Conservation (phyloP, 1,284 basidiomycete species). For the Termitomyces sp. region DNA sequence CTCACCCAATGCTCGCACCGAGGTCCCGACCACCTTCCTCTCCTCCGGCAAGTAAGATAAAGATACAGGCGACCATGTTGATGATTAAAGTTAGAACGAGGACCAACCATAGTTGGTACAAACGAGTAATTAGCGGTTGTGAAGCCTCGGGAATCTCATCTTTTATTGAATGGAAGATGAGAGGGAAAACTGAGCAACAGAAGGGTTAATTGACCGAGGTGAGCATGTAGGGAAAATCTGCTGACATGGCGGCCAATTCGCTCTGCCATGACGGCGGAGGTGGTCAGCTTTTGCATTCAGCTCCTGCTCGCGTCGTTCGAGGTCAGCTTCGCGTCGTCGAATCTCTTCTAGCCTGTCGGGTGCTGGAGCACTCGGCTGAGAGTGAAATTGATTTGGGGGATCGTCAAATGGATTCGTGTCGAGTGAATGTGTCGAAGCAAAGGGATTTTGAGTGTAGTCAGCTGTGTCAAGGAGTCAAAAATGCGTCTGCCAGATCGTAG, state of each 20-base stretch:
- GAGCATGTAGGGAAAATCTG: slow-evolving; percentile 17
- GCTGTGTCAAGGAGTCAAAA: slow-evolving; percentile 21
- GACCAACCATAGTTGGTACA: slow-evolving; percentile 87
- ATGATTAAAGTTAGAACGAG: slow-evolving; percentile 75
- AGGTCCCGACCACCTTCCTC: slow-evolving; percentile 77
- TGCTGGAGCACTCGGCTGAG: slow-evolving; percentile 26
- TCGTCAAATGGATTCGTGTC: slow-evolving; percentile 83
- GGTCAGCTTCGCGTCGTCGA: slow-evolving; percentile 69
- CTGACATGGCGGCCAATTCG: slow-evolving; percentile 87
- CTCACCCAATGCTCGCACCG: slow-evolving; percentile 74
- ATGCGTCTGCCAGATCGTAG: not conserved
- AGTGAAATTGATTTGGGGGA: slow-evolving; percentile 37
- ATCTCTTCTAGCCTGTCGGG: slow-evolving; percentile 56
- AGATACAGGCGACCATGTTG: slow-evolving; percentile 90
- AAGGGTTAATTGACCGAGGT: slow-evolving; percentile 17
- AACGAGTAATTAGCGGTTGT: slow-evolving; percentile 73
- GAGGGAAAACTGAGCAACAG: slow-evolving; percentile 69
- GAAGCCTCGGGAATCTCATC: slow-evolving; percentile 86
- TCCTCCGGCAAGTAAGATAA: slow-evolving; percentile 76
- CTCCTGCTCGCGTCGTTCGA: slow-evolving; percentile 74
- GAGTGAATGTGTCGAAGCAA: slow-evolving; percentile 77
- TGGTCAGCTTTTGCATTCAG: slow-evolving; percentile 64
- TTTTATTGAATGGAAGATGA: slow-evolving; percentile 89
- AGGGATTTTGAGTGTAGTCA: slow-evolving; percentile 63
- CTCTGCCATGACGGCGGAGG: slow-evolving; percentile 75